Evolutionary conservation across 1,284 basidiomycete genomes (phyloP).

Genomic region (Pseudozyma thailandica): DNA sequence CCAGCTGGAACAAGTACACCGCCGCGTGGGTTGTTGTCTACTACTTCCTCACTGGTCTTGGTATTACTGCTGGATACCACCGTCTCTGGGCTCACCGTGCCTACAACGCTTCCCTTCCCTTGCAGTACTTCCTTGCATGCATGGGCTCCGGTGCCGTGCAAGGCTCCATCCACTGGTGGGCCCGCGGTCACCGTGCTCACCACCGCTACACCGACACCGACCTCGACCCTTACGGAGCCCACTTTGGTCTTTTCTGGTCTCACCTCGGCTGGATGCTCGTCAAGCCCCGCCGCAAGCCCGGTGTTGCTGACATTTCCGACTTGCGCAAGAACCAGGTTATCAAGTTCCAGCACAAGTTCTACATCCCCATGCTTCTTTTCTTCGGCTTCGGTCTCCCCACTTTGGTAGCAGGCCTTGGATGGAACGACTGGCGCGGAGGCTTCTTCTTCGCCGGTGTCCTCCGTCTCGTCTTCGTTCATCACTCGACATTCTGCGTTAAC

Average conservation of each 20-base stretch:
- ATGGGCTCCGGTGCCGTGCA: slow-evolving; percentile 66
- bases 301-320: slow-evolving; percentile 66
- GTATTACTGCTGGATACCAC: slow-evolving; percentile 66
- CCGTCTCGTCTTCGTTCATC: slow-evolving; percentile 66
- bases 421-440: slow-evolving; percentile 66
- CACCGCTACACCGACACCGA: slow-evolving; percentile 68
- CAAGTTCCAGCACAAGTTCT: slow-evolving; percentile 67
- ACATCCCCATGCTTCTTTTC: slow-evolving; percentile 65
- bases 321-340: slow-evolving; percentile 65
- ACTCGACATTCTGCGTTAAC: slow-evolving; percentile 68
- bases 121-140: slow-evolving; percentile 64
- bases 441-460: slow-evolving; percentile 66
- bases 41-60: slow-evolving; percentile 67
- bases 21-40: slow-evolving; percentile 55
- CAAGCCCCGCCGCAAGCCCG: slow-evolving; percentile 67
- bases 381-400: slow-evolving; percentile 66
- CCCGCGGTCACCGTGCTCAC: slow-evolving; percentile 67
- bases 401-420: slow-evolving; percentile 65
- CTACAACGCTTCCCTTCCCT: slow-evolving; percentile 58
- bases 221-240: slow-evolving; percentile 67
- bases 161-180: slow-evolving; percentile 67
- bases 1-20: slow-evolving; percentile 52
- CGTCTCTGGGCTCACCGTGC: slow-evolving; percentile 66
- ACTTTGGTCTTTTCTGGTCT: slow-evolving; percentile 66
- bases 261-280: slow-evolving; percentile 68